Evolutionary conservation across 495 filamentous ascomycete species (phyloP).

Genomic region (Neurospora hispaniola): DNA sequence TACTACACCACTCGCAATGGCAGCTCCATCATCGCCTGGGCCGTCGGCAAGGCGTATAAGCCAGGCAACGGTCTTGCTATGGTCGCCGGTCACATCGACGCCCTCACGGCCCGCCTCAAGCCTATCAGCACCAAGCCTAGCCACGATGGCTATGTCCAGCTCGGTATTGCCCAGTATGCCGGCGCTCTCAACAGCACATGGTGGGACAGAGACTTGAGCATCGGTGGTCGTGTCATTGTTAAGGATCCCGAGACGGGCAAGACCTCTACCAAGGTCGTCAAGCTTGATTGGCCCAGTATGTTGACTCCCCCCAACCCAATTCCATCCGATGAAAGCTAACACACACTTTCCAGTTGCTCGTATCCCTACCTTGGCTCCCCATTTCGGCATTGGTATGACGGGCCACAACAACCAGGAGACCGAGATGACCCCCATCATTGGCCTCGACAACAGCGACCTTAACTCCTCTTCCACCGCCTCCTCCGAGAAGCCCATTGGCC

Average conservation of each 20-base stretch:
- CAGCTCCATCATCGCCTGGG: slow-evolving; percentile 78
- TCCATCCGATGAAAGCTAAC: background rate
- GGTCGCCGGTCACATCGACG: slow-evolving; percentile 87
- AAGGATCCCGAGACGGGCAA: slow-evolving; percentile 62
- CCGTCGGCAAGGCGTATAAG: slow-evolving; percentile 69
- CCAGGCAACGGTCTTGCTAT: slow-evolving; percentile 73
- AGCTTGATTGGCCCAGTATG: slow-evolving; percentile 75
- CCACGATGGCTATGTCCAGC: slow-evolving; percentile 75
- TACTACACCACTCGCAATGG: slow-evolving; percentile 84
- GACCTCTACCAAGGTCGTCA: slow-evolving; percentile 72
- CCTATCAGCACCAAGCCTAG: slow-evolving; percentile 72
- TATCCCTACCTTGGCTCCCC: slow-evolving; percentile 85
- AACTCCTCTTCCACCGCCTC: slow-evolving; percentile 13
- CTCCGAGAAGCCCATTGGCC: slow-evolving; percentile 30
- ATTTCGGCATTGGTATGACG: slow-evolving; percentile 73
- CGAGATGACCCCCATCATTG: slow-evolving; percentile 88
- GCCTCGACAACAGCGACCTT: slow-evolving; percentile 65
- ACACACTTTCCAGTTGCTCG: slow-evolving; percentile 54
- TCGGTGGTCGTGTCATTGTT: slow-evolving; percentile 81
- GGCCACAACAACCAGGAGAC: slow-evolving; percentile 84
- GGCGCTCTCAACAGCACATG: slow-evolving; percentile 76
- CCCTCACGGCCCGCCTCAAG: slow-evolving; percentile 79
- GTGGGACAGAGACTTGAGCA: slow-evolving; percentile 90
- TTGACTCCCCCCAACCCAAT: background rate
- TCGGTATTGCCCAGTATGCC: slow-evolving; percentile 88